phyloP scores from a whole-genome alignment of 2,329 filamentous ascomycete genomes.

The Diaporthe vaccinii region DNA sequence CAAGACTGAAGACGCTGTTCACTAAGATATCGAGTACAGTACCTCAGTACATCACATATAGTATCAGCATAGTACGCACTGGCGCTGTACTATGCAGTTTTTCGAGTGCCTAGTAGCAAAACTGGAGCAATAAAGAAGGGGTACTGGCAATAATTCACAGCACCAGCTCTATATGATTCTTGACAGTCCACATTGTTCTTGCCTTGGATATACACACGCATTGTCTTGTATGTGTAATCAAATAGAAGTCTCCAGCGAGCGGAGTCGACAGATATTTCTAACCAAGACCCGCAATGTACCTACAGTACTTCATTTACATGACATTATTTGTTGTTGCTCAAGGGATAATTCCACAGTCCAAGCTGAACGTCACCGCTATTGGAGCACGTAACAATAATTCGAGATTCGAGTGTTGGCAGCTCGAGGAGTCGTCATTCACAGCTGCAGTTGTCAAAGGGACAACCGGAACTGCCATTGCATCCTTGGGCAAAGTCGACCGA shows the following conservation, averaged over 20 bases:
- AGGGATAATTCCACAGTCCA: background rate
- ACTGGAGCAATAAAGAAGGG: background rate
- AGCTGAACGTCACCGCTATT: background rate
- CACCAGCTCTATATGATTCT: background rate
- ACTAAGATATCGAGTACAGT: background rate
- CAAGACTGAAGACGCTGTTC: background rate
- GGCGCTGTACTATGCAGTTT: background rate
- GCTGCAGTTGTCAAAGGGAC: background rate
- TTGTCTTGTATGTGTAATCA: fast-evolving
- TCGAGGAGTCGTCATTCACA: background rate
- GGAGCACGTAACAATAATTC: background rate
- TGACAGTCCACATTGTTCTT: background rate
- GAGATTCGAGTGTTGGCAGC: conserved; percentile 9
- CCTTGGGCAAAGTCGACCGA: background rate
- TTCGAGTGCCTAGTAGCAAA: background rate
- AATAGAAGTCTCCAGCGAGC: background rate
- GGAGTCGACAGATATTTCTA: background rate
- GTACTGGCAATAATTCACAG: fast-evolving
- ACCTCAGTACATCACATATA: background rate
- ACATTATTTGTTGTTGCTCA: fast-evolving
- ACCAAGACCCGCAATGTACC: background rate
- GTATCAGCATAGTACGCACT: background rate
- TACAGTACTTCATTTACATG: background rate
- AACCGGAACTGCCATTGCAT: background rate
- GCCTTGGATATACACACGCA: background rate